phyloP scores from a whole-genome alignment of 768 basidiomycete genomes.

The Amanita pallidorosea region DNA sequence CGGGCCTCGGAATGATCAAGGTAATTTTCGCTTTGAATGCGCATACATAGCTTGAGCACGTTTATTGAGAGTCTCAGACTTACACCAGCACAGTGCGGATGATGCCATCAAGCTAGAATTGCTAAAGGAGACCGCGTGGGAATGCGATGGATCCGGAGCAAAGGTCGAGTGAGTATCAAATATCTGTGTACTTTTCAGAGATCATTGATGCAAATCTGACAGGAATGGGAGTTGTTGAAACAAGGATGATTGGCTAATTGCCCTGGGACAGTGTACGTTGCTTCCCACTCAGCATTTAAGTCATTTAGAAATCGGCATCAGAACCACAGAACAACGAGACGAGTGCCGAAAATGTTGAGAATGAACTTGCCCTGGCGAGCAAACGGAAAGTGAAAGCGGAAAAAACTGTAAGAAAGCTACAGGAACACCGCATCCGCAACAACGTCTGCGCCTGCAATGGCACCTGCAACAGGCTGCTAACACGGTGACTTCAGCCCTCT shows the following conservation, averaged over 20 bases:
- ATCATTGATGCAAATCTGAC: too few relatives aligned
- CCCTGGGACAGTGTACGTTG: too few relatives aligned
- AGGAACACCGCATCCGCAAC: too few relatives aligned
- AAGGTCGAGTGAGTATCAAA: too few relatives aligned
- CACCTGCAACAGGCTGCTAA: too few relatives aligned
- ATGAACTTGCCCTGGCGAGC: neutral
- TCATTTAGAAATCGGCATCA: neutral
- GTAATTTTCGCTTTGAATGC: constrained; percentile 5
- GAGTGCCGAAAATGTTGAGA: neutral
- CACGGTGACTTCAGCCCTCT: too few relatives aligned
- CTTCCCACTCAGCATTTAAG: neutral
- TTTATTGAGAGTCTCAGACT: constrained; percentile 4
- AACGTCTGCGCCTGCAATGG: too few relatives aligned
- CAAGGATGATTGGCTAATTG: too few relatives aligned
- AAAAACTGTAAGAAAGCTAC: neutral
- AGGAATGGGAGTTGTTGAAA: too few relatives aligned
- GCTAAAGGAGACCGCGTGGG: neutral
- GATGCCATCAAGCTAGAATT: neutral
- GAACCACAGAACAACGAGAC: too few relatives aligned
- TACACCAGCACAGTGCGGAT: neutral
- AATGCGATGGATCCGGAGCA: too few relatives aligned
- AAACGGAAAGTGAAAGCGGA: neutral
- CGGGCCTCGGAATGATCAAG: constrained; percentile 10
- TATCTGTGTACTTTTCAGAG: too few relatives aligned
- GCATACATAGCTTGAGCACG: constrained; percentile 10